These are phyloP conservation scores for Erodium chrysanthum DNA, from an alignment of 441 rosid genomes.

Conservation along the genomic window DNA sequence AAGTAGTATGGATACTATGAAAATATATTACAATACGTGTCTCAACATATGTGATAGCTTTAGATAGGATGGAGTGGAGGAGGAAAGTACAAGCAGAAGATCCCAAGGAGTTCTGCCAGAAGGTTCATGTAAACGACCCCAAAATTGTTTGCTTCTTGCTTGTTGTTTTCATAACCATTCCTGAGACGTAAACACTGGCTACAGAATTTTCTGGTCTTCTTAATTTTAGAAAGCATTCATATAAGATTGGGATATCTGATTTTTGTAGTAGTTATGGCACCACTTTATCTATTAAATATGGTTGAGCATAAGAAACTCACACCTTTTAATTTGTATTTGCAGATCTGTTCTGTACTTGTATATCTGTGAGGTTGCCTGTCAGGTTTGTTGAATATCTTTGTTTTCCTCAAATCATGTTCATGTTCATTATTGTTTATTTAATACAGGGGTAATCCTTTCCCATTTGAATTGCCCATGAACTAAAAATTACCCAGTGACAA, in stretches of 20 bases:
- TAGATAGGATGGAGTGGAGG: too few species aligned
- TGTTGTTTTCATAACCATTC: neutral
- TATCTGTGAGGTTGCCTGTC: conserved; percentile 61
- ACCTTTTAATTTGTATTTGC: conserved; percentile 27
- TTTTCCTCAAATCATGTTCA: neutral
- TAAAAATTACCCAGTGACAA: too few species aligned
- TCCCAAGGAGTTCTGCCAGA: too few species aligned
- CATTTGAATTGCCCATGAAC: too few species aligned
- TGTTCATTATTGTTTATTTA: neutral
- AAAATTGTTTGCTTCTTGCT: neutral
- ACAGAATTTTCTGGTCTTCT: neutral
- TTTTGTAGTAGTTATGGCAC: conserved; percentile 11
- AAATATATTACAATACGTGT: too few species aligned
- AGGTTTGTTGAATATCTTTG: conserved; percentile 47
- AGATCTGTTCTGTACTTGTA: conserved; percentile 68
- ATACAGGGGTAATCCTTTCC: too few species aligned
- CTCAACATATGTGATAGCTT: too few species aligned
- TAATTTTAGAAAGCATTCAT: neutral
- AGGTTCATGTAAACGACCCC: neutral
- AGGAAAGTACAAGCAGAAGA: neutral
- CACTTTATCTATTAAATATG: conserved; percentile 10
- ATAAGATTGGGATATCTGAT: neutral
- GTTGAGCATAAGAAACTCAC: conserved; percentile 20
- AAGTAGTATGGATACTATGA: too few species aligned
- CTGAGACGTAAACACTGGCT: neutral